Evolutionary conservation across 768 basidiomycete genomes (phyloP).

Genomic region (Leccinum disarticulatum): DNA sequence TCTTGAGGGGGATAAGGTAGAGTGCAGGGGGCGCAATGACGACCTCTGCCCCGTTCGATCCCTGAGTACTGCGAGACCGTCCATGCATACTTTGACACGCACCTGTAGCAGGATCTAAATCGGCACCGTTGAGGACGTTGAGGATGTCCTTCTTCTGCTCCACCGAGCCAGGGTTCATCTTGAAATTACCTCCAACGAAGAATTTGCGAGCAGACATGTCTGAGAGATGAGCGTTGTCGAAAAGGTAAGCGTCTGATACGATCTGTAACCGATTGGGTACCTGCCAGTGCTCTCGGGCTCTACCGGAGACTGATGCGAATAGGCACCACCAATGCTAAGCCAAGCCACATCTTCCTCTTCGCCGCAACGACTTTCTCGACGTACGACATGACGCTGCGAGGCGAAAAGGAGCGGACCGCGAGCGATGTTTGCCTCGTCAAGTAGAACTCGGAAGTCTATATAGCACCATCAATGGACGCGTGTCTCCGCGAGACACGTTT

Average conservation of each 20-base stretch:
- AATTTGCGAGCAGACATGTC: conserved; percentile 59
- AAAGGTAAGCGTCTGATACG: not conserved
- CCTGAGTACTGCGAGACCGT: conserved; percentile 9
- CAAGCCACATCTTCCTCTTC: no score
- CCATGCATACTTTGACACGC: conserved; percentile 14
- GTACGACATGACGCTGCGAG: conserved; percentile 12
- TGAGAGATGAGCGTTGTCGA: not conserved
- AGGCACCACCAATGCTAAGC: no score
- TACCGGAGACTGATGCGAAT: conserved; percentile 4
- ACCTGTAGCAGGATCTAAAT: conserved; percentile 79
- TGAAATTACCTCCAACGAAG: conserved; percentile 98
- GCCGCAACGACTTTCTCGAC: no score
- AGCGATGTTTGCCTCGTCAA: conserved; percentile 28
- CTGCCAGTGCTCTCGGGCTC: not conserved
- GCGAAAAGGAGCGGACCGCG: conserved; percentile 26
- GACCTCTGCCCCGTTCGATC: conserved; percentile 59
- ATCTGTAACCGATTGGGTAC: conserved; percentile 3
- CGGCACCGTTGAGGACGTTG: conserved; percentile 71
- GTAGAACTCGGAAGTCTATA: conserved; percentile 26
- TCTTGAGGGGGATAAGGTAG: conserved; percentile 77
- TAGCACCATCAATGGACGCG: conserved; percentile 31
- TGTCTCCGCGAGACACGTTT: conserved; percentile 25
- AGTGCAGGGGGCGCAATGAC: conserved; percentile 90
- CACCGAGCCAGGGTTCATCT: conserved; percentile 83
- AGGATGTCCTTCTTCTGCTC: conserved; percentile 66